Evolutionary conservation across 768 basidiomycete genomes (phyloP).

Genomic region (Roridomyces roridus): DNA sequence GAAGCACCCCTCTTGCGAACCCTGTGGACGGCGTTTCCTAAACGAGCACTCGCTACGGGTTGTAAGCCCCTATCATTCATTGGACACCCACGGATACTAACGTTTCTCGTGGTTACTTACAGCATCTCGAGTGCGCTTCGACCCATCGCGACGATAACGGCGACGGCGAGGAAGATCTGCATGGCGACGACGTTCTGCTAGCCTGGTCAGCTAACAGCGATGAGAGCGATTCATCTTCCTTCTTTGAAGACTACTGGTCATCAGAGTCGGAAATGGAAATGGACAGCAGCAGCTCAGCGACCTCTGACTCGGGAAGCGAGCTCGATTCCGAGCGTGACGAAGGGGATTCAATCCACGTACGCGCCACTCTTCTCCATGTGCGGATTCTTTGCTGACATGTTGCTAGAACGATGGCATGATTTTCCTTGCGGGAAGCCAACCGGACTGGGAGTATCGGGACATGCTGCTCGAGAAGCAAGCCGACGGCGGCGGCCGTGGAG

Average conservation of each 20-base stretch:
- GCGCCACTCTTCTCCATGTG: neutral
- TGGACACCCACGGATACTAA: no score
- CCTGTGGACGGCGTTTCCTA: constrained; percentile 13
- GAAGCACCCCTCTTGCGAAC: constrained; percentile 8
- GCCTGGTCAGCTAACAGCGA: neutral
- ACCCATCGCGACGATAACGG: neutral
- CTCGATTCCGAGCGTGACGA: neutral
- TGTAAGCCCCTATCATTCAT: constrained; percentile 3
- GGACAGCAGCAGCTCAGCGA: constrained; percentile 1
- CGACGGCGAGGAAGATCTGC: neutral
- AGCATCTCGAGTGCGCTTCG: constrained; percentile 19
- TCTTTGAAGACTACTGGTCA: constrained; percentile 11
- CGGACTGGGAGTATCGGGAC: neutral
- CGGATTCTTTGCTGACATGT: no score
- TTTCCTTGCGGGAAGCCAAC: neutral
- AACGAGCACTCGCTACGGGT: constrained; percentile 7
- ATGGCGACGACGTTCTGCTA: constrained; percentile 9
- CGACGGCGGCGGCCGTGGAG: constrained; percentile 16
- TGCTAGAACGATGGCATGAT: constrained; percentile 1
- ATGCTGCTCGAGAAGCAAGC: neutral
- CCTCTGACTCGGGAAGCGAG: constrained; percentile 19
- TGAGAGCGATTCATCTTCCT: neutral
- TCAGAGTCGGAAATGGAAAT: constrained; percentile 11
- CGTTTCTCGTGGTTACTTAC: neutral
- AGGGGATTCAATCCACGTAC: neutral